A percentile compares a stretch with the other conserved stretches of the same genome.
phyloP scores from a whole-genome alignment of 768 basidiomycete species.

The Trametes villosa region DNA sequence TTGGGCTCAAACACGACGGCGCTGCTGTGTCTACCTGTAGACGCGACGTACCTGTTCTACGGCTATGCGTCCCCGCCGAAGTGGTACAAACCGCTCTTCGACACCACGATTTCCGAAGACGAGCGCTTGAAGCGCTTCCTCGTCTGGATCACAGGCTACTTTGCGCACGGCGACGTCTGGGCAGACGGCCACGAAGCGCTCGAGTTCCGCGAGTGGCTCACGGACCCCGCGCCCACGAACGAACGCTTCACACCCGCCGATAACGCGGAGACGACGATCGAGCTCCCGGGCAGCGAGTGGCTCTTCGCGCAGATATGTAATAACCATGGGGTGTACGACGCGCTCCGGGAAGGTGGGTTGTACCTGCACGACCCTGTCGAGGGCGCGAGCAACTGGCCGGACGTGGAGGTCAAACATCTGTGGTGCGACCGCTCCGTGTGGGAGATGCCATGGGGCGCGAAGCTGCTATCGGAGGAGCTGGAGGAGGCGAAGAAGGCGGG shows the following conservation, averaged over 20 bases:
- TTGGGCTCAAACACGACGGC: too few species aligned
- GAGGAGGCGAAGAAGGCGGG: constrained; percentile 1
- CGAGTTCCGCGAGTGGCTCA: neutral
- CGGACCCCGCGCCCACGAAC: neutral
- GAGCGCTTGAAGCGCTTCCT: neutral
- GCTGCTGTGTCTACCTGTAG: neutral
- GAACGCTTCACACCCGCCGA: constrained; percentile 1
- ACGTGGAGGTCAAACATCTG: constrained; percentile 7
- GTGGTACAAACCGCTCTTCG: neutral
- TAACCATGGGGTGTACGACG: neutral
- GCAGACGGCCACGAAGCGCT: constrained; percentile 5
- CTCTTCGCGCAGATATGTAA: neutral
- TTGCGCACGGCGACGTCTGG: constrained; percentile 16
- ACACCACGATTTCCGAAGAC: constrained; percentile 4
- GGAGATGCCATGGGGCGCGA: neutral
- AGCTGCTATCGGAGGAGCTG: constrained; percentile 5
- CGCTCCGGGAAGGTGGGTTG: constrained; percentile 1
- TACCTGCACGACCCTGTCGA: neutral
- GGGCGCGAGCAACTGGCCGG: neutral
- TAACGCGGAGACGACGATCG: neutral
- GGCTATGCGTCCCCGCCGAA: neutral
- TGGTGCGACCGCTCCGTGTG: constrained; percentile 13
- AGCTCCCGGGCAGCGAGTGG: neutral
- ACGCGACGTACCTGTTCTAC: neutral
- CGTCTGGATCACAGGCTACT: constrained; percentile 20